Conservation (phyloP, 1,139 yeast genomes). For the Candida sp. region DNA sequence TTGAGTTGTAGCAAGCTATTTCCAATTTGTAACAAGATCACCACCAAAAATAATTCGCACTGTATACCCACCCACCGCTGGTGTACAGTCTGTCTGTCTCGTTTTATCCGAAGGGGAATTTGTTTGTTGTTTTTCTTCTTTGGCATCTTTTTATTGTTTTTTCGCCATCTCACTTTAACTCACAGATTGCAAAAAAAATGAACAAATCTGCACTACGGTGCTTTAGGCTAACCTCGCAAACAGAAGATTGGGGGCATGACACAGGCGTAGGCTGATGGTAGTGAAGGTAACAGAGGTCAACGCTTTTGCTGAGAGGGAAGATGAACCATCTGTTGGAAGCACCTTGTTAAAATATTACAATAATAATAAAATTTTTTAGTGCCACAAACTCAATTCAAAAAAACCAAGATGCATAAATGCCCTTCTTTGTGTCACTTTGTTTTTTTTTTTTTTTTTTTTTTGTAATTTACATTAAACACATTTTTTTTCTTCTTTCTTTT, state of each 20-base stretch:
- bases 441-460: constrained; percentile 1
- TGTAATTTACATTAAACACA: constrained; percentile 2
- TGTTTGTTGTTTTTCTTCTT: background rate
- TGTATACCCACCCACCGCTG: background rate
- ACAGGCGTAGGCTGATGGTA: too few species aligned
- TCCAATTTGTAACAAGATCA: background rate
- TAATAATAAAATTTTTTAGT: background rate
- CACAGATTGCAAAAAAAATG: background rate
- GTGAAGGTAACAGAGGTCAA: too few species aligned
- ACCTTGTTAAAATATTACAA: background rate
- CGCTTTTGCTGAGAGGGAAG: too few species aligned
- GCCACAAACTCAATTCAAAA: background rate
- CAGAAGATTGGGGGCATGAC: background rate
- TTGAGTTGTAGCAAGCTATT: background rate
- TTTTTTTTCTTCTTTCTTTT: constrained; percentile 2
- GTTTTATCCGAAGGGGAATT: background rate
- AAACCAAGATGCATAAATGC: constrained; percentile 1
- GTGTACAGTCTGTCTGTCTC: background rate
- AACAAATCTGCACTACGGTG: background rate
- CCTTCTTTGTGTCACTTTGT: background rate
- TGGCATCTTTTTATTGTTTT: background rate
- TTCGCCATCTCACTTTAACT: background rate
- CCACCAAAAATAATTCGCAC: background rate
- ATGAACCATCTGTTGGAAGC: background rate
- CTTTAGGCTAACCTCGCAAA: background rate